Evolutionary conservation across 768 basidiomycete genomes (phyloP), one percentile per base, ranked within the genome.

Genomic region (Suillus cothurnatus): DNA sequence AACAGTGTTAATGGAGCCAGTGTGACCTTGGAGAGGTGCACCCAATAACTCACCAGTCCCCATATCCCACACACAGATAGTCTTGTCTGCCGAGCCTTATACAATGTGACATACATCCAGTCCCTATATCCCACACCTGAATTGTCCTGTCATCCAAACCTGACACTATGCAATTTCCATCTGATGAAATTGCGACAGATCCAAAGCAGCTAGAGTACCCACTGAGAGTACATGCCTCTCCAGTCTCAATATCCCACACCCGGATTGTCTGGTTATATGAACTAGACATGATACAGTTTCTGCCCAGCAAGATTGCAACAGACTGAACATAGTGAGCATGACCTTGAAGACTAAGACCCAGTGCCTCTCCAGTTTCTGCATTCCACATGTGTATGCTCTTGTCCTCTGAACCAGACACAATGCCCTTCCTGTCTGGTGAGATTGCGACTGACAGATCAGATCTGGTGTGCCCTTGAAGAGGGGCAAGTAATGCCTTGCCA

Each of bases 351-450:
- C 3, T 4, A 12, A 11, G 2, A 8, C 45, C 19, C 4, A 4
- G 4, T n/a, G 45, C 45, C 1, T n/a, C 9, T 1, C 45, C 45
- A n/a, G 45, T 45, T 11, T n/a, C 11, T 4, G 1, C n/a, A 45
- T 45, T 11, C 45, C 45, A 45, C 45, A 45, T 11, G 9, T 4
- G 23, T n/a, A 26, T 26, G 23, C 23, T 49, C 23, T 7, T 6
- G 8, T 69, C 68, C 1, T 1, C 23, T n/a, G 67, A 65, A 55
- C 57, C 62, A 28, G 67, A 68, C 26, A 65, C 63, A 19, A 69
- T 45, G 19, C 36, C 4, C 4, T 7, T 28, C 19, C 61, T 31
- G 0, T 62, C 55, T 5, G 21, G 7, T 2, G 31, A 62, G 7
- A 62, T 31, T 31, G 38, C 52, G 1, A 56, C 23, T 15, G 47